Conservation (phyloP, 2,329 filamentous ascomycete species). For the Fusarium veterinarium region DNA sequence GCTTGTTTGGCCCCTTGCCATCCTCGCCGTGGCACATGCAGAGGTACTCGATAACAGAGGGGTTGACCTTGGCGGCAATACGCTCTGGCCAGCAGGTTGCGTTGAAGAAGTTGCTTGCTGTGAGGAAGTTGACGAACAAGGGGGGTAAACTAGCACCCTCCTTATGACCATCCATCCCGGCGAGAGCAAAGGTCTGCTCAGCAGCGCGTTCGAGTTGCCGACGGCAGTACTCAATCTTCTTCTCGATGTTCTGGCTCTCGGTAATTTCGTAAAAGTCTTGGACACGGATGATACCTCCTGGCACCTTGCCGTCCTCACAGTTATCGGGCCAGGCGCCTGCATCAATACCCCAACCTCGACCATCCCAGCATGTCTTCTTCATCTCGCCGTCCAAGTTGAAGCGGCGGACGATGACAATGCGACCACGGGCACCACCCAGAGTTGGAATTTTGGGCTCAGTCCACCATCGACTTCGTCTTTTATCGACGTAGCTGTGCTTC, state of each 20-base stretch:
- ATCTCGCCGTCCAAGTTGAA: constrained; percentile 74
- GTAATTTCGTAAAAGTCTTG: constrained; percentile 96
- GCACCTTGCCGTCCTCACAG: constrained; percentile 77
- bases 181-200: constrained; percentile 60
- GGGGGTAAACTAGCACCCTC: constrained; percentile 59
- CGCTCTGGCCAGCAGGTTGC: constrained; percentile 91
- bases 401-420: constrained; percentile 85
- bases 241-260: constrained; percentile 78
- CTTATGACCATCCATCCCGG: constrained; percentile 48
- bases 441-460: constrained; percentile 80
- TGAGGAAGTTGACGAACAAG: constrained; percentile 91
- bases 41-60: constrained; percentile 73
- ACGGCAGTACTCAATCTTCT: constrained; percentile 80
- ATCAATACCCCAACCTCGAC: constrained; percentile 68
- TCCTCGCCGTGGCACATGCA: constrained; percentile 67
- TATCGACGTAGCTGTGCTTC: constrained; percentile 74
- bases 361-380: constrained; percentile 60
- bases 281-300: constrained; percentile 80
- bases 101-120: constrained; percentile 94
- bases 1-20: constrained; percentile 60
- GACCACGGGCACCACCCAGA: constrained; percentile 82
- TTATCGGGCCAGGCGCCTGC: constrained; percentile 86
- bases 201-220: constrained; percentile 82
- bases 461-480: constrained; percentile 75
- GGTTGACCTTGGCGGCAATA: constrained; percentile 89